Evolutionary conservation across 164 flowering plant species (phyloP).

Genomic region (Berberis thunbergii): DNA sequence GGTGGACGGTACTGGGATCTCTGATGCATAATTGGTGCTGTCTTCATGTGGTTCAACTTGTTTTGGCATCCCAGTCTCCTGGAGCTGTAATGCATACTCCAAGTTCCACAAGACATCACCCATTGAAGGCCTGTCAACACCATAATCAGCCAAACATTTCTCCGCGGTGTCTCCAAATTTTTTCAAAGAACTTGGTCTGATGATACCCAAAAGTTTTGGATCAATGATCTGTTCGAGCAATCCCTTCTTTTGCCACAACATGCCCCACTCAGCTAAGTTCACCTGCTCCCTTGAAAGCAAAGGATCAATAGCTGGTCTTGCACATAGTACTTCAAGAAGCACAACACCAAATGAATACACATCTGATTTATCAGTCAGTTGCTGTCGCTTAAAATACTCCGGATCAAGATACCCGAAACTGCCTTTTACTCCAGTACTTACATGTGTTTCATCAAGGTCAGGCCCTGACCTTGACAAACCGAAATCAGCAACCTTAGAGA

Average conservation of each 20-base stretch:
- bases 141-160: conserved; percentile 28
- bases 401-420: conserved; percentile 30
- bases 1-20: conserved; percentile 3
- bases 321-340: conserved; percentile 23
- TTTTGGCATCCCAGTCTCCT: conserved; percentile 15
- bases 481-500: conserved; percentile 27
- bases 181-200: conserved; percentile 18
- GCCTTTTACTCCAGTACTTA: conserved; percentile 27
- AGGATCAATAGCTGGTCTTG: conserved; percentile 18
- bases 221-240: conserved; percentile 21
- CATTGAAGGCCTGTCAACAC: conserved; percentile 28
- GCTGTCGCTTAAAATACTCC: conserved; percentile 20
- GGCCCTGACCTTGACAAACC: conserved; percentile 23
- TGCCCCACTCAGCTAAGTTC: conserved; percentile 23
- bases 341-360: conserved; percentile 30
- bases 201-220: conserved; percentile 15
- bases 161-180: conserved; percentile 23
- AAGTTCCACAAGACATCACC: conserved; percentile 37
- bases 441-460: conserved; percentile 16
- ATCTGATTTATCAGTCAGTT: conserved; percentile 24
- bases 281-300: conserved; percentile 15
- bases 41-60: conserved; percentile 16
- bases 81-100: conserved; percentile 28
- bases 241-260: conserved; percentile 22
- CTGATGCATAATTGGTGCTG: conserved; percentile 9